Base-by-base conservation (phyloP, 352 stramenopile species). In the Phytophthora parvispora region DNA sequence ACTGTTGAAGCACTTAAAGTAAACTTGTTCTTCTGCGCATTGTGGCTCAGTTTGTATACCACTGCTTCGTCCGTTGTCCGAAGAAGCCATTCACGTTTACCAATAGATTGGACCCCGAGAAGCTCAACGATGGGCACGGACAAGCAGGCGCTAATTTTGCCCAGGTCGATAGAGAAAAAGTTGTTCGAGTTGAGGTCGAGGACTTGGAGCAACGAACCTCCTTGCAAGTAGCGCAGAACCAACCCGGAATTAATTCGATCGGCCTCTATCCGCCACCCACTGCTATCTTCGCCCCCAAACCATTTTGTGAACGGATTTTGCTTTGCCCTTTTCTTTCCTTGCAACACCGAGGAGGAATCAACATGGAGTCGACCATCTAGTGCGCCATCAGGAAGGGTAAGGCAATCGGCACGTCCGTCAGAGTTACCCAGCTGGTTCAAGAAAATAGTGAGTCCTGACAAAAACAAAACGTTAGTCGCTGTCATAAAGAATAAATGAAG, bases 141-240 rank as follows among this genome's bases (percentile, higher is more conserved):
- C 25, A 69, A 55, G 1, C 49, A 60, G 7, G 40, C 53, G 10
- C 38, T 67, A 2, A 62, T 25, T 38, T 55, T 67, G 10, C 53
- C 58, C 43, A 91, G 40, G 16, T 92, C 83, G n/a, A 91, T 55
- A 0, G 84, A 87, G 40, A 74, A 80, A 36, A 92, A 78, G 1
- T 56, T 67, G 29, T 65, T 85, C 3, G 43, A 45, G 28, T 43
- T 54, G 31, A 90, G 61, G 40, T 89, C 83, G 20, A 92, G 63
- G 50, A 91, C 34, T 59, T 91, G 84, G 32, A 92, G 66, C n/a
- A 86, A 54, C 7, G 78, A 82, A 8, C 81, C 82, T 34, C 84
- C 78, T 40, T 81, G 82, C 34, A 86, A 62, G 28, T 77, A 91
- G 7, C 84, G 80, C 28, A 87, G 58, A 28, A 91, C 29, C 3